Percentiles rank a stretch among this genome's conserved stretches.
Evolutionary conservation across 306 rosid species (phyloP).

Genomic region (Vigna reflexopilosa): DNA sequence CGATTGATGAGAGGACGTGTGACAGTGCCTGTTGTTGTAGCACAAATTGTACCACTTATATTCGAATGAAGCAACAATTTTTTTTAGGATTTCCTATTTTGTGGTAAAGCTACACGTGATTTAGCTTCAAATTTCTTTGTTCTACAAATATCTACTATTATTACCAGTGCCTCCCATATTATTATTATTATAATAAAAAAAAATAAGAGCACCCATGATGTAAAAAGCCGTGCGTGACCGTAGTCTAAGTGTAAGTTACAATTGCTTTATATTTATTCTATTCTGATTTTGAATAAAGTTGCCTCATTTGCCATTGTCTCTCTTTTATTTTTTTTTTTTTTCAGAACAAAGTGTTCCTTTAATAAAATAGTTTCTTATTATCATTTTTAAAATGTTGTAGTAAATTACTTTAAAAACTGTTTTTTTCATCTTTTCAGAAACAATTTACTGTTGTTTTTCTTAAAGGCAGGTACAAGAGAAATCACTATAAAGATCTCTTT

Average conservation of each 20-base stretch:
- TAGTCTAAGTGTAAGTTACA: neutral
- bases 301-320: neutral
- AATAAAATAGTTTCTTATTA: too few relatives aligned
- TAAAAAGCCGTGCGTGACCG: neutral
- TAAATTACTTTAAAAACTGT: too few relatives aligned
- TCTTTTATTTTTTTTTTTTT: too few relatives aligned
- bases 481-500: too few relatives aligned
- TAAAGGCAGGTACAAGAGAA: too few relatives aligned
- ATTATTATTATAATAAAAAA: too few relatives aligned
- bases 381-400: too few relatives aligned
- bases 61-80: neutral
- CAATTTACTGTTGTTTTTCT: too few relatives aligned
- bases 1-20: neutral
- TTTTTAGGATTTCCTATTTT: neutral
- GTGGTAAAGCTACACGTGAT: neutral
- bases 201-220: neutral
- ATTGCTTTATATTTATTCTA: neutral
- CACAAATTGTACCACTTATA: slow-evolving; percentile 25
- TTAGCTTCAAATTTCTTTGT: neutral
- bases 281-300: neutral
- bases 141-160: too few relatives aligned
- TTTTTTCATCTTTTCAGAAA: too few relatives aligned
- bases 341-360: too few relatives aligned
- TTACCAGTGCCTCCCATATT: too few relatives aligned
- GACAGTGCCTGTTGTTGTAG: slow-evolving; percentile 20